Percentiles rank a stretch among this genome's conserved stretches.
Evolutionary conservation across 177 flowering plant species (phyloP).

Genomic region (Vitis hybrid): DNA sequence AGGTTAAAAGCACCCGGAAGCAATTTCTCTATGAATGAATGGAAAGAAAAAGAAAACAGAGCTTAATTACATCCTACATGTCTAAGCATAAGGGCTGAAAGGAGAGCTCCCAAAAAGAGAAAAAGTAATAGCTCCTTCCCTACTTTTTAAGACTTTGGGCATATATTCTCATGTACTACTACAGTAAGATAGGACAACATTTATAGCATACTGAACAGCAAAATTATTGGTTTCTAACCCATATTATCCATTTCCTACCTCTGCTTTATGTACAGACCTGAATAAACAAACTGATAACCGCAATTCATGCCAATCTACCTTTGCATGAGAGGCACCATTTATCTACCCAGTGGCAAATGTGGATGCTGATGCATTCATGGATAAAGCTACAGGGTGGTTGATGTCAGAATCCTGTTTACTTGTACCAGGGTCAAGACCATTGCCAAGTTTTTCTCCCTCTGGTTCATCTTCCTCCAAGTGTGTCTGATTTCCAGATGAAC

Average conservation of each 20-base stretch:
- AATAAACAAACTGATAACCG: background rate
- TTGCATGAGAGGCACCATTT: background rate
- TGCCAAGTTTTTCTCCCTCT: constrained; percentile 14
- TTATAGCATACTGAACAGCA: background rate
- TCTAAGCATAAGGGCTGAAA: constrained; percentile 1
- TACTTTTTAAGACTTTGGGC: background rate
- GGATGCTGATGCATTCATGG: constrained; percentile 16
- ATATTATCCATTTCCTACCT: constrained; percentile 5
- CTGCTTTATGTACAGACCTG: constrained; percentile 28
- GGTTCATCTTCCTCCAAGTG: constrained; percentile 15
- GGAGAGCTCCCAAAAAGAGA: constrained; percentile 16
- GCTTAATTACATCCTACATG: constrained; percentile 14
- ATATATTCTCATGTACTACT: background rate
- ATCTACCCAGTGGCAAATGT: constrained; percentile 15
- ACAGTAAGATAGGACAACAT: background rate
- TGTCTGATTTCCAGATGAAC: constrained; percentile 13
- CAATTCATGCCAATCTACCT: background rate
- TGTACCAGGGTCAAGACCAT: background rate
- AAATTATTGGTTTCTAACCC: constrained; percentile 13
- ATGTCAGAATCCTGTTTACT: constrained; percentile 12
- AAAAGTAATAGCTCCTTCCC: constrained; percentile 17
- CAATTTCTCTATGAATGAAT: constrained; percentile 3
- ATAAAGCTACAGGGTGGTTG: constrained; percentile 4
- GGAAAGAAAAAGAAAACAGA: background rate
- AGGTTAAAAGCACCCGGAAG: background rate